A percentile compares a stretch with the other conserved stretches of the same genome.
These are phyloP conservation scores for Neurospora tetraspora DNA, from an alignment of 495 filamentous ascomycete species.

Conservation along the genomic window DNA sequence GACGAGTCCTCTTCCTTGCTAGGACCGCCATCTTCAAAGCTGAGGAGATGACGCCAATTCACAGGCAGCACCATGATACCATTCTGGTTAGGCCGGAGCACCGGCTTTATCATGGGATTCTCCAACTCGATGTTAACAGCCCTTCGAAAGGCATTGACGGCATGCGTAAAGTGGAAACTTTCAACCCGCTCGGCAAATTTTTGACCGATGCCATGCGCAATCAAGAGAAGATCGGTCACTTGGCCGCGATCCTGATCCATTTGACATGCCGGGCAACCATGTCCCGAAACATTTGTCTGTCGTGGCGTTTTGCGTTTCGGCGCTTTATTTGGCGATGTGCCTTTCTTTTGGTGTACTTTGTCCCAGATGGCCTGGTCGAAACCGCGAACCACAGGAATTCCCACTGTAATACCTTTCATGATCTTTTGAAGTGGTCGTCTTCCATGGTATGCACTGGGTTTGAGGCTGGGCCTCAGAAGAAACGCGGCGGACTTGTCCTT, in stretches of 20 bases:
- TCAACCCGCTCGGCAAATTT: constrained; percentile 94
- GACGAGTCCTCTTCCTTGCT: constrained; percentile 37
- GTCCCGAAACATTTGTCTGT: neutral
- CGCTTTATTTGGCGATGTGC: constrained; percentile 31
- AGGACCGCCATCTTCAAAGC: constrained; percentile 65
- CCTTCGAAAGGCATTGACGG: constrained; percentile 83
- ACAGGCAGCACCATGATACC: constrained; percentile 48
- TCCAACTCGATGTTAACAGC: constrained; percentile 76
- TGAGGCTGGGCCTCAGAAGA: constrained; percentile 66
- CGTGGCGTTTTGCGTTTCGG: constrained; percentile 18
- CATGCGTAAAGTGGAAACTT: constrained; percentile 93
- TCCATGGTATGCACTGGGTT: constrained; percentile 71
- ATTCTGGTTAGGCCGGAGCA: constrained; percentile 56
- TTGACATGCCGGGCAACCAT: constrained; percentile 37
- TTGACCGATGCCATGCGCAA: constrained; percentile 93
- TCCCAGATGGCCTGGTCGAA: constrained; percentile 74
- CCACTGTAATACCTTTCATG: constrained; percentile 69
- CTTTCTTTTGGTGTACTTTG: constrained; percentile 47
- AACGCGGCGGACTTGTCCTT: constrained; percentile 65
- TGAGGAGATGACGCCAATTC: constrained; percentile 85
- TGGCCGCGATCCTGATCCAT: constrained; percentile 54
- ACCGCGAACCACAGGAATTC: constrained; percentile 77
- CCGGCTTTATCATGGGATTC: constrained; percentile 57
- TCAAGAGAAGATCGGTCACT: constrained; percentile 78
- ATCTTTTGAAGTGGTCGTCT: constrained; percentile 74